Base-by-base conservation (phyloP, 169 alveolate genomes). In the Eimeria necatrix region DNA sequence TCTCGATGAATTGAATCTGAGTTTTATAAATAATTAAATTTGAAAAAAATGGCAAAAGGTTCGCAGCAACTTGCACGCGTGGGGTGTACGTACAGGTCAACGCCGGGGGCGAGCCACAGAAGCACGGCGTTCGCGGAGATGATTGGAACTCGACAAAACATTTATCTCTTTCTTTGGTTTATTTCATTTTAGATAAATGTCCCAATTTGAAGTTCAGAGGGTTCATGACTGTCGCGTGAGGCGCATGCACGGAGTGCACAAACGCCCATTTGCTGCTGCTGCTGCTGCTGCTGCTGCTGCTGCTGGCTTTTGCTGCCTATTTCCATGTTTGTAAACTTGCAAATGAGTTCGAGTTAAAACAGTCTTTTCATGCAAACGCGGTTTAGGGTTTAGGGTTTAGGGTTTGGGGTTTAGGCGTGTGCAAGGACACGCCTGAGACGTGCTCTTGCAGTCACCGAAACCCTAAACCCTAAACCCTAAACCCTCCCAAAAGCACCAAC, bases 141-240 rank as follows among this genome's bases (percentile, higher is more conserved):
- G 49, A 20, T 18, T 76, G 87, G 87, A 5, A 4, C 24, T 7
- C 26, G 1, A 48, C 87, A 14, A 5, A 41, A 60, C 22, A 46
- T 8, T 5, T 32, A 6, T 8, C 87, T 6, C 59, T 96, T 10
- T 91, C 96, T 48, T 94, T 94, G 71, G 93, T 56, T 32, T 78
- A 95, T 12, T 95, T 94, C 1, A 84, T 92, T 18, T 41, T 93
- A 22, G 41, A 81, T 8, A 95, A 97, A 20, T 97, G 98, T 74
- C 95, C 96, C 20, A 76, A 92, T 51, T 96, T 98, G n/a, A 96
- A 94, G n/a, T 96, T 98, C 48, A 93, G 94, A 24, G 99, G 99
- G 7, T 96, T 98, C 49, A 98, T 98, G 99, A 97, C 99, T 20
- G 98, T 98, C 52, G 94, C 84, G 95, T 93, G 64, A 53, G 83